Base-by-base conservation (phyloP, 192 early-diverging fungal genomes). In the Podila epicladia region DNA sequence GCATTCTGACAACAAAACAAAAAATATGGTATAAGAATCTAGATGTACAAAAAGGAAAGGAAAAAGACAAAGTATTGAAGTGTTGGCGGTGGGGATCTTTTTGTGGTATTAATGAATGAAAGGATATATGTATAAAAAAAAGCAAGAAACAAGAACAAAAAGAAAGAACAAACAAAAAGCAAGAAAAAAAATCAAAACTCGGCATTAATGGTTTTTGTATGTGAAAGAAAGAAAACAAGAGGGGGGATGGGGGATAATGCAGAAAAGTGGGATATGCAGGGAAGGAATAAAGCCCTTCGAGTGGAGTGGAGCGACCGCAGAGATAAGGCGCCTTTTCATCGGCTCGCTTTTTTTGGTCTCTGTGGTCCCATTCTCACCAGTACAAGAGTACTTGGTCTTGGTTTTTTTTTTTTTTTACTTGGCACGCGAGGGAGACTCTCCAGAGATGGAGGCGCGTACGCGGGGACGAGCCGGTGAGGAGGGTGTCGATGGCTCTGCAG, bases 171-270 rank as follows among this genome's bases (percentile, higher is more conserved):
- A 19, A 20, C 15, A 61, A 61, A 31, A 61, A 61, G 11, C 48
- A 50, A 62, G 50, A 19, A 62, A 66, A 67, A 28, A 37, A 65
- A 32, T 17, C 24, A 33, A 31, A 65, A 26, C 19, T 62, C 73
- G 73, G 65, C 68, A 74, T 74, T 74, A 74, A 63, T 74, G 73
- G 51, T 63, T 50, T 63, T 37, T 58, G 22, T 61, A 33, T 61
- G 60, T 71, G 60, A 59, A 58, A 48, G 28, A 62, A 71, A 62
- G 31, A 20, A 61, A 50, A 65, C 58, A 31, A 49, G 41, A 50
- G 59, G 24, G 59, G 11, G 51, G 20, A 37, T 17, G 31, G 29
- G 22, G 53, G 45, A 65, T 6, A 31, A 65, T 41, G 37, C 33
- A 53, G 26, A 58, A 55, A 72, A 45, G 53, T 22, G 58, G 26